phyloP scores from a whole-genome alignment of 2,329 filamentous ascomycete species.

The Fusarium begoniae region DNA sequence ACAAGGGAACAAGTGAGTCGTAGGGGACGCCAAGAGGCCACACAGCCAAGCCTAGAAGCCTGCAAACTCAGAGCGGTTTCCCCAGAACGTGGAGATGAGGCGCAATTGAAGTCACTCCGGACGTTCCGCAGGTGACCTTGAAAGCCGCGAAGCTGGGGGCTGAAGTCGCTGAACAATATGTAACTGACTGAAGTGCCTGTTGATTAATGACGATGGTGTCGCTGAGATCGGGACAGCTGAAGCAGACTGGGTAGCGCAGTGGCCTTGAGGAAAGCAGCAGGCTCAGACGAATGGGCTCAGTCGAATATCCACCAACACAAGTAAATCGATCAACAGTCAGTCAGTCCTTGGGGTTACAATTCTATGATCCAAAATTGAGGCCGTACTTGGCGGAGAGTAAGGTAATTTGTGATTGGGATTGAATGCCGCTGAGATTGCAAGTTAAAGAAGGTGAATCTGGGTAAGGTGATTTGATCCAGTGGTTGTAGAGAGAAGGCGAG shows the following conservation, averaged over 20 bases:
- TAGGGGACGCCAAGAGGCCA: not conserved
- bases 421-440: slow-evolving; percentile 3
- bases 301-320: slow-evolving; percentile 1
- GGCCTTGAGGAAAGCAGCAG: slow-evolving; percentile 8
- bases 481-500: slow-evolving; percentile 10
- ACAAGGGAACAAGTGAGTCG: not conserved
- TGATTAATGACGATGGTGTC: not conserved
- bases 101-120: slow-evolving; percentile 22
- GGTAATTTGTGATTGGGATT: not conserved
- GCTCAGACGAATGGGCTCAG: slow-evolving; percentile 1
- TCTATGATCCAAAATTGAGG: slow-evolving; percentile 1
- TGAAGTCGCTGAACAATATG: not conserved
- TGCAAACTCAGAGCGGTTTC: not conserved
- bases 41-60: slow-evolving; percentile 1
- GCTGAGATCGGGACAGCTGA: not conserved
- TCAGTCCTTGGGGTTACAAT: slow-evolving; percentile 2
- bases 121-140: slow-evolving; percentile 24
- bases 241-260: slow-evolving; percentile 2
- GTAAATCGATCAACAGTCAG: slow-evolving; percentile 1
- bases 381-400: slow-evolving; percentile 2
- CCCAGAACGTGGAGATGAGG: slow-evolving; percentile 1
- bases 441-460: slow-evolving; percentile 5
- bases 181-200: not conserved
- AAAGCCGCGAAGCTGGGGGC: slow-evolving; percentile 7
- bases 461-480: slow-evolving; percentile 20